These are phyloP conservation scores for Hirsutella rhossiliensis DNA, from an alignment of 2,329 filamentous ascomycete species.

Conservation along the genomic window DNA sequence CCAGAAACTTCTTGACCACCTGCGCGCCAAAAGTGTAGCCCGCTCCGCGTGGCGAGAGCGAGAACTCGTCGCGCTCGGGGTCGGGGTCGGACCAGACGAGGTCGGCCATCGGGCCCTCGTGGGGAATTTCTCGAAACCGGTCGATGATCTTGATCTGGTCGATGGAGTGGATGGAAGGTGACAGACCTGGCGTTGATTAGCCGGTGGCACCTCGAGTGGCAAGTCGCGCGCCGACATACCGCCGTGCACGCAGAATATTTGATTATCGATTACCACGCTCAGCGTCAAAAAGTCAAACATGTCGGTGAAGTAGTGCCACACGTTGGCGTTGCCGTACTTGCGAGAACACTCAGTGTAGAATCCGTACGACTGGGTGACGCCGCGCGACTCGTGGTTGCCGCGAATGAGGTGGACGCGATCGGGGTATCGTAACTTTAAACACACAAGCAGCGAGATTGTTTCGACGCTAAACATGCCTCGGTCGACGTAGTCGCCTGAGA, in stretches of 20 bases:
- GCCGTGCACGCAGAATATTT: slow-evolving; percentile 98
- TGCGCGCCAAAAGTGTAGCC: slow-evolving; percentile 97
- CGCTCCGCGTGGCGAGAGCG: slow-evolving; percentile 80
- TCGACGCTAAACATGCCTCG: slow-evolving; percentile 98
- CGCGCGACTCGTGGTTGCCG: slow-evolving; percentile 94
- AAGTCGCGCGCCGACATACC: slow-evolving; percentile 33
- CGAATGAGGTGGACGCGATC: slow-evolving; percentile 91
- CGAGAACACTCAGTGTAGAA: slow-evolving; percentile 98
- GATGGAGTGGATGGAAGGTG: slow-evolving; percentile 89
- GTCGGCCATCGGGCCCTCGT: slow-evolving; percentile 99
- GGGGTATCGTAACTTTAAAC: slow-evolving; percentile 92
- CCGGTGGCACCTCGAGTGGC: background rate
- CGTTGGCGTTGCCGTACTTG: slow-evolving; percentile 96
- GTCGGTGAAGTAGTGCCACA: slow-evolving; percentile 99
- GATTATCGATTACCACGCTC: slow-evolving; percentile 94
- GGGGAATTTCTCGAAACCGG: slow-evolving; percentile 94
- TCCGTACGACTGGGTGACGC: slow-evolving; percentile 96
- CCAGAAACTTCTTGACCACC: slow-evolving; percentile 95
- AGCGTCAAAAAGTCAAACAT: slow-evolving; percentile 99
- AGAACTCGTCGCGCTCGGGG: slow-evolving; percentile 95
- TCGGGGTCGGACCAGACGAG: slow-evolving; percentile 98
- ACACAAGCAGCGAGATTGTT: slow-evolving; percentile 94
- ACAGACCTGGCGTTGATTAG: slow-evolving; percentile 43
- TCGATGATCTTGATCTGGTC: slow-evolving; percentile 99
- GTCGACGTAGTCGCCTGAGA: slow-evolving; percentile 86